Evolutionary conservation across 2,329 filamentous ascomycete genomes (phyloP), one percentile per base, ranked within the genome.

Genomic region (Aspergillus tanneri): DNA sequence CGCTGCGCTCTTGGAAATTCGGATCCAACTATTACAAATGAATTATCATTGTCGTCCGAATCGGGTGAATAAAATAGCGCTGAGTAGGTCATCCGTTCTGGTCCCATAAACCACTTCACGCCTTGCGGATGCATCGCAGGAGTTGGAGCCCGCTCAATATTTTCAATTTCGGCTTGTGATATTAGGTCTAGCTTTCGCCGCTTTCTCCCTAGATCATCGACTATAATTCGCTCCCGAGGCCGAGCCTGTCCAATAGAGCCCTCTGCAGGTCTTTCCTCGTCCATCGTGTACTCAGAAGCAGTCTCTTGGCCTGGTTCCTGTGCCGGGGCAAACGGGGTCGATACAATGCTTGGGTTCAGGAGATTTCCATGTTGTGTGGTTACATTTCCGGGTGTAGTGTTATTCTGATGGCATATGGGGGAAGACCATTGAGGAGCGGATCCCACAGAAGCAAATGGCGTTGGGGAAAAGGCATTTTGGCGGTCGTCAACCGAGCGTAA

Each of bases 11-110:
- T 47, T 24, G 66, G 59, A 34, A 53, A 42, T 23, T 52, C 48
- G 4, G 60, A 53, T 10, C 56, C 47, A n/a, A 57, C 35, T 9
- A 66, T 40, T 16, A 57, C 46, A 49, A 63, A 65, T 43, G 47
- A 50, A 8, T 63, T 58, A n/a, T 63, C 56, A 10, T 62, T 50
- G 23, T 66, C 62, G 19, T 55, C 54, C 22, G 56, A 27, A 5
- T 68, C 46, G 40, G 64, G 56, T 47, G 68, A 50, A 47, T 76
- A 77, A 56, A 77, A 77, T 4, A 77, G 47, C 39, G 70, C 61
- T 39, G 72, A 65, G 4, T 70, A 58, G 19, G 61, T 54, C n/a
- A 74, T 47, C 23, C 64, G 66, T n/a, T 60, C 46, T 14, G 61
- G 64, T 1, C 72, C 70, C 23, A 76, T 65, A 53, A 75, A 76